Evolutionary conservation across 2,329 filamentous ascomycete genomes (phyloP).

Genomic region (Paracoccidioides lutzii): DNA sequence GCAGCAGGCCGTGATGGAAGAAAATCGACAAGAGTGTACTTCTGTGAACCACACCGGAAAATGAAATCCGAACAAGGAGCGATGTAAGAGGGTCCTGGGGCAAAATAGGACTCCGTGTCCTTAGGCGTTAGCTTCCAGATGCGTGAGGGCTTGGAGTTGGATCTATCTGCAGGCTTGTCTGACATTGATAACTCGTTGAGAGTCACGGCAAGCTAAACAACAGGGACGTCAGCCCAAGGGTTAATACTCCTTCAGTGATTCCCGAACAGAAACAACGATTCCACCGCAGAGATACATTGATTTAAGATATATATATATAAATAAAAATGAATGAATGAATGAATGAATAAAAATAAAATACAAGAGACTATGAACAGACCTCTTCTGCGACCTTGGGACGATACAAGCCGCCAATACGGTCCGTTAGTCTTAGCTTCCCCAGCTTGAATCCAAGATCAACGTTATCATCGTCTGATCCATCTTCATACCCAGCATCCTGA

Average conservation of each 20-base stretch:
- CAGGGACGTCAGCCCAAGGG: background rate
- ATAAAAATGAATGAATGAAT: background rate
- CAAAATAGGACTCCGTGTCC: constrained; percentile 38
- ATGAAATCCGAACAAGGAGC: constrained; percentile 55
- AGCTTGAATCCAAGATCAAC: constrained; percentile 60
- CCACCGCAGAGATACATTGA: background rate
- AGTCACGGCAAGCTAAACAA: background rate
- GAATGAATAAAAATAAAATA: background rate
- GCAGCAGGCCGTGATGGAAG: constrained; percentile 46
- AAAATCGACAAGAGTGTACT: constrained; percentile 44
- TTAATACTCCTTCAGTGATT: too few species aligned
- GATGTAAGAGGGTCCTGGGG: constrained; percentile 53
- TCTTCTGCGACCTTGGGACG: constrained; percentile 59
- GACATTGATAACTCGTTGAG: background rate
- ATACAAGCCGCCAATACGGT: constrained; percentile 60
- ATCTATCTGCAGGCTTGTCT: background rate
- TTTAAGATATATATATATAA: too few species aligned
- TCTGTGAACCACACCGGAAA: constrained; percentile 42
- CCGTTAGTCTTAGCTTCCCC: constrained; percentile 60
- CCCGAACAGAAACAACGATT: too few species aligned
- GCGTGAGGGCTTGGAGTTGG: background rate
- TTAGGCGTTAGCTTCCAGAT: constrained; percentile 1
- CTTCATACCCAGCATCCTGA: constrained; percentile 56
- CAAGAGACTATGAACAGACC: constrained; percentile 31
- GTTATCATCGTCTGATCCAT: constrained; percentile 50